Percentiles rank a stretch among this genome's conserved stretches.
Conservation (phyloP, 192 early-diverging fungal species). For the Podila verticillata region DNA sequence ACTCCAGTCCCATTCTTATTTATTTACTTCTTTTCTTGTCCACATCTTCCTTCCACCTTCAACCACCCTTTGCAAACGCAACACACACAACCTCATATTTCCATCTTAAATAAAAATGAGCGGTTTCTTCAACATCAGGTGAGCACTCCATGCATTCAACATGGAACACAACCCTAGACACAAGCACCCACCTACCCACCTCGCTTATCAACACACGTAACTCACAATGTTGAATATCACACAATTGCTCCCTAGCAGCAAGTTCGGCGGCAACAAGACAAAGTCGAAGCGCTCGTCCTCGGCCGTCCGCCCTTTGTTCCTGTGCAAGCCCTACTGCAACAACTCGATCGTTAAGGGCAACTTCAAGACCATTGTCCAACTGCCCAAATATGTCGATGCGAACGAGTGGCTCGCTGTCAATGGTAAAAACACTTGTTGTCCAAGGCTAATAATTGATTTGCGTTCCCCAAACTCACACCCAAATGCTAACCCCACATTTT, state of each 20-base stretch:
- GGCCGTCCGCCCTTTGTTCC: constrained; percentile 55
- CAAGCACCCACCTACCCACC: neutral
- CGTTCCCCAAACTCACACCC: neutral
- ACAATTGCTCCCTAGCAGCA: constrained; percentile 6
- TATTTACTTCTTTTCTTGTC: neutral
- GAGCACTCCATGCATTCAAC: neutral
- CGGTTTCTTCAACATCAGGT: constrained; percentile 45
- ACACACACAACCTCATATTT: no score
- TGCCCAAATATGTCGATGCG: constrained; percentile 90
- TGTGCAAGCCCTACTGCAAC: constrained; percentile 74
- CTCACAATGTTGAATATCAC: no score
- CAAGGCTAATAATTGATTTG: neutral
- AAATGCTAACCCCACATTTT: neutral
- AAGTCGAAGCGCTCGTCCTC: constrained; percentile 39
- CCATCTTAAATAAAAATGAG: constrained; percentile 16
- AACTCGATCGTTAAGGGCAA: constrained; percentile 92
- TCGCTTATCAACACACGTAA: no score
- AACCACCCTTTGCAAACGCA: neutral
- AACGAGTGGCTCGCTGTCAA: constrained; percentile 96
- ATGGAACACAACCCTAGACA: neutral
- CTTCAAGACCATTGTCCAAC: constrained; percentile 88
- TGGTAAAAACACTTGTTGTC: constrained; percentile 52
- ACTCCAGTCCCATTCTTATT: neutral
- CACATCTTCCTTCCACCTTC: neutral
- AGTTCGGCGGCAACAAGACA: constrained; percentile 23